Conservation (phyloP, 2,329 filamentous ascomycete genomes). For the Hirsutella thompsonii region DNA sequence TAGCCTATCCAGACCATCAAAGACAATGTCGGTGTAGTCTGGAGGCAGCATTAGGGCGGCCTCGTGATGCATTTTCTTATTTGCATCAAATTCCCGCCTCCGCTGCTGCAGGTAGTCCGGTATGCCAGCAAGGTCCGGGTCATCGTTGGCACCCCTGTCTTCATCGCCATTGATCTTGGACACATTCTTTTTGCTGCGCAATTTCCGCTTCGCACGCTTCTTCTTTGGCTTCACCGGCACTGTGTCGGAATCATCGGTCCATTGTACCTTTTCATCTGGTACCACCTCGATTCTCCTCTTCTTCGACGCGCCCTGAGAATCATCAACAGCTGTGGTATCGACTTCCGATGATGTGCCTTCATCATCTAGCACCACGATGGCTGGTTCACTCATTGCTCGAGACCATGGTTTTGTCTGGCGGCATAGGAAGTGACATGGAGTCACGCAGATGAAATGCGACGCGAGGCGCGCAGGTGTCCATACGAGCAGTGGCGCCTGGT, state of each 20-base stretch:
- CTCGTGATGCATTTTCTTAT: constrained; percentile 45
- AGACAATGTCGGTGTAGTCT: constrained; percentile 59
- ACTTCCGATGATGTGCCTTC: constrained; percentile 9
- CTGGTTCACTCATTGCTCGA: background rate
- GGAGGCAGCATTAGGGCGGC: constrained; percentile 67
- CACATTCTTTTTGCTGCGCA: constrained; percentile 12
- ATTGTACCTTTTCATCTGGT: constrained; percentile 31
- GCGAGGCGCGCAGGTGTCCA: background rate
- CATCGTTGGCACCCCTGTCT: constrained; percentile 25
- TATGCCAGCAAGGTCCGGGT: constrained; percentile 41
- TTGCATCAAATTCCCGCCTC: constrained; percentile 54
- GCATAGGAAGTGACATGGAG: background rate
- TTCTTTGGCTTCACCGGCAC: constrained; percentile 43
- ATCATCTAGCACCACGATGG: constrained; percentile 16
- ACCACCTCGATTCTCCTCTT: constrained; percentile 26
- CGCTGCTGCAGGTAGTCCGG: constrained; percentile 63
- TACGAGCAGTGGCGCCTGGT: background rate
- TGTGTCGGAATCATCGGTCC: constrained; percentile 47
- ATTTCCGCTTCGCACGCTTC: constrained; percentile 15
- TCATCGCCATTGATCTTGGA: constrained; percentile 13
- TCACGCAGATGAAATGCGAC: too few relatives aligned
- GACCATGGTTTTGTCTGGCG: background rate
- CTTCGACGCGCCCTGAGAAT: constrained; percentile 4
- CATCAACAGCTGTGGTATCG: constrained; percentile 4
- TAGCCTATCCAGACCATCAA: constrained; percentile 33